Conservation (phyloP, 169 alveolate genomes). For the Eimeria mitis region DNA sequence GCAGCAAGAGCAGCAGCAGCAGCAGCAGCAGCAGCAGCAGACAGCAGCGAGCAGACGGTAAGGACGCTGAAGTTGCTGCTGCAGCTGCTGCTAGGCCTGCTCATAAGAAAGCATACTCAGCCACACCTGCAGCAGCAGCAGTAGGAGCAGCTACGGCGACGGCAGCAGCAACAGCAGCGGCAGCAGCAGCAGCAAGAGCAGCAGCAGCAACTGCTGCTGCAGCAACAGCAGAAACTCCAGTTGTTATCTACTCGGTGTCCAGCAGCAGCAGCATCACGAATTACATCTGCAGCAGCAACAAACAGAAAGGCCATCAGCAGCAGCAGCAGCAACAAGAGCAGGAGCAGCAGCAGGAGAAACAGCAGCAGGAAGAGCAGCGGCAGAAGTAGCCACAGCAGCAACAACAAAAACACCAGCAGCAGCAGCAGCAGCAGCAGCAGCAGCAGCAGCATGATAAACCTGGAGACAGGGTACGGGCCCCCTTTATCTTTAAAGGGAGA, state of each 20-base stretch:
- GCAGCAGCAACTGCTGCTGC: neutral
- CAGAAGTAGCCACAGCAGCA: neutral
- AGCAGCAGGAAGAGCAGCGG: neutral
- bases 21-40: constrained; percentile 2
- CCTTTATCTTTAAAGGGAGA: constrained; percentile 24
- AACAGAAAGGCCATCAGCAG: neutral
- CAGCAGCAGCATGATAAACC: constrained; percentile 31
- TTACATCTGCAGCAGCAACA: neutral
- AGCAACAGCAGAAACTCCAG: neutral
- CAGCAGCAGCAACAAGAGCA: neutral
- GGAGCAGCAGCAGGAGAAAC: neutral
- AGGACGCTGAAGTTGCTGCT: neutral
- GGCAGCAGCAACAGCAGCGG: neutral
- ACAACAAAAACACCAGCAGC: constrained; percentile 26
- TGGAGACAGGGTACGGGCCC: constrained; percentile 35
- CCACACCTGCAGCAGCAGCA: neutral
- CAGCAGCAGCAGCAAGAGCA: neutral
- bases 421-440: constrained; percentile 21
- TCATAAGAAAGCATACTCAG: neutral
- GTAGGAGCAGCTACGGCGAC: neutral
- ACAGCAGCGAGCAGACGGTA: neutral
- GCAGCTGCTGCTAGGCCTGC: neutral
- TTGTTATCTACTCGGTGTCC: neutral
- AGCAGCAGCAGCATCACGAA: neutral
- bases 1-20: neutral